These are phyloP conservation scores for Akanthomyces lecanii DNA, from an alignment of 2,329 filamentous ascomycete genomes.

Conservation along the genomic window DNA sequence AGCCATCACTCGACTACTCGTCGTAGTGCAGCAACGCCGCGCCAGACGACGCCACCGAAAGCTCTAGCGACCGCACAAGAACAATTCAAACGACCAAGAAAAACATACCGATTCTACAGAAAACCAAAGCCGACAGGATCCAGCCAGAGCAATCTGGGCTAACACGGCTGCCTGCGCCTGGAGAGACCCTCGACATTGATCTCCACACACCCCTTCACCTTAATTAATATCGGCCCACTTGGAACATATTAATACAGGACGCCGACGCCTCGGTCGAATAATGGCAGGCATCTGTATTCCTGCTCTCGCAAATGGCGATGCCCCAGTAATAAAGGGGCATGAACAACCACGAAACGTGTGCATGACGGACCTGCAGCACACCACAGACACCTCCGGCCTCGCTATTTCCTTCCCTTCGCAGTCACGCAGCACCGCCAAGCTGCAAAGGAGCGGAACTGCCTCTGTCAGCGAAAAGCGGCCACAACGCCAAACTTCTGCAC, in stretches of 20 bases:
- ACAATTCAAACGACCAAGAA: not conserved
- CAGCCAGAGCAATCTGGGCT: not conserved
- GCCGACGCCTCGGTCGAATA: not conserved
- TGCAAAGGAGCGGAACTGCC: conserved; percentile 1
- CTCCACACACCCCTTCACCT: conserved; percentile 11
- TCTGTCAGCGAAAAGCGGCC: not conserved
- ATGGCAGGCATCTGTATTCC: conserved; percentile 14
- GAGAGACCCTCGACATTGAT: not conserved
- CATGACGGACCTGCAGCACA: conserved; percentile 1
- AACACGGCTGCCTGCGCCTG: not conserved
- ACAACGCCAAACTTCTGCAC: not conserved
- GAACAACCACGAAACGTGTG: conserved; percentile 9
- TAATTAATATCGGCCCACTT: conserved; percentile 16
- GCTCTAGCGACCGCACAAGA: not conserved
- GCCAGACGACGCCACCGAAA: not conserved
- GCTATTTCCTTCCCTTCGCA: conserved; percentile 7
- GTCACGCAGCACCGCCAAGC: not conserved
- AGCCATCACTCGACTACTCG: not conserved
- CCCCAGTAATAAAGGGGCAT: conserved; percentile 12
- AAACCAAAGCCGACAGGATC: not conserved
- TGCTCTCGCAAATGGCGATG: conserved; percentile 6
- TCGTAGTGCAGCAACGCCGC: not conserved
- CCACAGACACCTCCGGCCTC: not conserved
- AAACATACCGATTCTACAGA: not conserved
- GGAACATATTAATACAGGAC: conserved; percentile 4